Conservation (phyloP, 352 stramenopile genomes). For the Pythium graminicola region DNA sequence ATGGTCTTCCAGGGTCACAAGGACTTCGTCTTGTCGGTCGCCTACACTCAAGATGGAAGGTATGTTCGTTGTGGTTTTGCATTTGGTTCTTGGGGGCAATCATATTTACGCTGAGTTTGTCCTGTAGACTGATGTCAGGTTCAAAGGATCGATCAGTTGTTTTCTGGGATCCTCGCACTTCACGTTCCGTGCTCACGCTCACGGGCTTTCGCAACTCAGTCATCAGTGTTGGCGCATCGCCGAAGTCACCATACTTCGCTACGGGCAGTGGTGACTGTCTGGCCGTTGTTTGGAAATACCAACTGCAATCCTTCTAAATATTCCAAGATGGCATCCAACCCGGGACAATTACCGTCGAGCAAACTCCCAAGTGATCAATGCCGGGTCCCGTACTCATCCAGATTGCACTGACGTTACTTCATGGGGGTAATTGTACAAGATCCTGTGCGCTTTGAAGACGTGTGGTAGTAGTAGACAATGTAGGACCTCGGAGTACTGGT, state of each 20-base stretch:
- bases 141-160: constrained; percentile 84
- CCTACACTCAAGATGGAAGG: constrained; percentile 84
- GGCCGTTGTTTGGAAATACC: constrained; percentile 85
- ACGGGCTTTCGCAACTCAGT: constrained; percentile 84
- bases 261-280: constrained; percentile 82
- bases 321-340: constrained; percentile 24
- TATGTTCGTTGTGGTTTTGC: constrained; percentile 24
- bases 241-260: constrained; percentile 76
- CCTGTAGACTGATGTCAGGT: constrained; percentile 79
- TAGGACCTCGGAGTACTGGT: constrained; percentile 5
- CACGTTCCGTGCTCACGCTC: constrained; percentile 72
- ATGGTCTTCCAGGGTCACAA: constrained; percentile 87
- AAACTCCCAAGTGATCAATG: neutral
- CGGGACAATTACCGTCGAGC: neutral
- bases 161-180: constrained; percentile 82
- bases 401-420: too few species aligned
- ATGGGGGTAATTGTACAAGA: constrained; percentile 16
- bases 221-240: constrained; percentile 84
- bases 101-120: constrained; percentile 6
- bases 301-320: constrained; percentile 85
- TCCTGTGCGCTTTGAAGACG: constrained; percentile 17
- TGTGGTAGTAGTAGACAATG: constrained; percentile 25
- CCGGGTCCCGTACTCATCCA: too few species aligned
- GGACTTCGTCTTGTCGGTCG: constrained; percentile 81
- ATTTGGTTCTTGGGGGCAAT: neutral